These are phyloP conservation scores for Beauveria caledonica DNA, from an alignment of 2,329 filamentous ascomycete species.

Conservation along the genomic window DNA sequence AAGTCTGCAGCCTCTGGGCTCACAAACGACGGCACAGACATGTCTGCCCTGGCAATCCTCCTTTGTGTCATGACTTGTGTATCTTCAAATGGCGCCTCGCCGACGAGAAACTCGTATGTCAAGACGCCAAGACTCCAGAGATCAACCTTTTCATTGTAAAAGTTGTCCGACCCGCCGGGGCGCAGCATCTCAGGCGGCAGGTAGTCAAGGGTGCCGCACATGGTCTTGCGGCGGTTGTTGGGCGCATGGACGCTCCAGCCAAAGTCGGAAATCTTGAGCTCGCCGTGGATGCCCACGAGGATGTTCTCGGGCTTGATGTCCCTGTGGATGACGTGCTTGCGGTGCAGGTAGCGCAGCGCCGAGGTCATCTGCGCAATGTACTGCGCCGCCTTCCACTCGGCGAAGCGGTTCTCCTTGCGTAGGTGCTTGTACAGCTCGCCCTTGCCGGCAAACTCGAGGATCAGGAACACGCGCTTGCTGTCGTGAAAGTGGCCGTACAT, in stretches of 20 bases:
- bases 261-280: constrained; percentile 98
- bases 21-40: constrained; percentile 85
- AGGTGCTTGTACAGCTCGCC: constrained; percentile 86
- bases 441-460: constrained; percentile 78
- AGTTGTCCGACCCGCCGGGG: constrained; percentile 71
- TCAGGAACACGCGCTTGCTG: constrained; percentile 78
- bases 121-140: constrained; percentile 92
- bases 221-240: constrained; percentile 85
- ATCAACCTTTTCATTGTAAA: constrained; percentile 91
- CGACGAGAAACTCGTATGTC: constrained; percentile 93
- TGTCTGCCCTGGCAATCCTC: constrained; percentile 80
- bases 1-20: constrained; percentile 84
- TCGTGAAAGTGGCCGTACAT: constrained; percentile 87
- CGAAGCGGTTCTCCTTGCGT: constrained; percentile 68
- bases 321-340: constrained; percentile 94
- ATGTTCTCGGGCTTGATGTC: constrained; percentile 99
- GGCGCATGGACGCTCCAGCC: constrained; percentile 98
- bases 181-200: constrained; percentile 97
- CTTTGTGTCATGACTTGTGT: constrained; percentile 89
- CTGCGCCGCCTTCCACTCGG: constrained; percentile 78
- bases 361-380: constrained; percentile 90
- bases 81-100: constrained; percentile 95
- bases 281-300: constrained; percentile 87
- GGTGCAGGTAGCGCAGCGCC: constrained; percentile 82
- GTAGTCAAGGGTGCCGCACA: constrained; percentile 97